Evolutionary conservation across 2,329 filamentous ascomycete genomes (phyloP), one percentile per base, ranked within the genome.

Genomic region (Aspergillus clavatus): DNA sequence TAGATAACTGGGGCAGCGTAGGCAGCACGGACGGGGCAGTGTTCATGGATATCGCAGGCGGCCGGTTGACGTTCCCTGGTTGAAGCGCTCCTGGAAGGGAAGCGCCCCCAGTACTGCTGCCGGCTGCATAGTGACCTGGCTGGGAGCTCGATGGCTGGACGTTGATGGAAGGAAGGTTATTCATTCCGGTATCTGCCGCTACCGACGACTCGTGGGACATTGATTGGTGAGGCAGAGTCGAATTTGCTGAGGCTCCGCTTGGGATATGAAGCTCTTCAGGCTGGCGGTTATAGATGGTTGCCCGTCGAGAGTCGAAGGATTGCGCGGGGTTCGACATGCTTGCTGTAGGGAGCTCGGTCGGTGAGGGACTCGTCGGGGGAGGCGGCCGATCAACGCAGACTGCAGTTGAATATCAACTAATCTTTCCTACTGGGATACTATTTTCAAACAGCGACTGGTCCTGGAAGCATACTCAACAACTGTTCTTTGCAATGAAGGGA

Each of bases 61-160:
- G 79, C 51, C 81, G 74, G 54, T 69, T 70, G 36, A 66, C 62
- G 50, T 69, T 70, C 28, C 76, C 77, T 22, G 78, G 74, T 60
- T 84, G 82, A 33, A 85, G 69, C 41, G 80, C 76, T 47, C 80
- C 81, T 14, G 82, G 82, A 4, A 86, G 66, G 45, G 70, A 64
- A 40, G 38, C 55, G 48, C 63, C 62, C 36, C 67, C 67, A 58
- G 44, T 67, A 56, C 57, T 62, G 46, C 65, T 69, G 40, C 66
- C 63, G 46, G 57, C 60, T 42, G 69, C 64, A 59, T 75, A 79
- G 48, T 77, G 75, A 23, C 63, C 56, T 43, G 64, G 60, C 43
- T 74, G 69, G 19, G 76, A 69, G 16, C 72, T 73, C n/a, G 75
- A 72, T 54, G 81, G 77, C 53, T 83, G 80, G 39, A 83, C 69